Evolutionary conservation across 257 asterid genomes (phyloP), one percentile per base, ranked within the genome.

Genomic region (Nicotiana attenuata): DNA sequence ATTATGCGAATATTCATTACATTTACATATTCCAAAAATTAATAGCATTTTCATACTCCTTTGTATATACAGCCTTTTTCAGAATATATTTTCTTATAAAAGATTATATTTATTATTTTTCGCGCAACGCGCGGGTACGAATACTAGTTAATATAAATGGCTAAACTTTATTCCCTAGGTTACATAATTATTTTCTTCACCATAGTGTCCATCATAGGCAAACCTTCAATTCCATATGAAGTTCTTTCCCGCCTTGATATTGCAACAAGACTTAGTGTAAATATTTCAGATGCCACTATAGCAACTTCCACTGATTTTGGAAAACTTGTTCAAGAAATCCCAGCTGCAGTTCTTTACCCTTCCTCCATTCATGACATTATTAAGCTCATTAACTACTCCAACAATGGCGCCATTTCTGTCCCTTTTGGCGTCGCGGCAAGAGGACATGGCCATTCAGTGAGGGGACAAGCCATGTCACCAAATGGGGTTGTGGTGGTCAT

Each of bases 401-500:
- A 75, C 11, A 38, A 82, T 2, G n/a, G 65, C 29, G 7, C 38
- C 38, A 15, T 53, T 14, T 9, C 65, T 4, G 7, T 1, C 7
- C 81, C 85, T 28, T 76, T 76, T 19, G 53, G 29, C 16, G 24
- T 82, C 1, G 85, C 81, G 4, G 85, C 85, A 1, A 52, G 85
- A 29, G 85, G 85, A 19, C 66, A 45, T 50, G 85, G 81, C 76
- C 85, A 82, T 52, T 75, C 85, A 3, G 67, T 63, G 26, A 61
- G 85, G 16, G 85, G 81, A 17, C 85, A 82, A 13, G 81, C 85
- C 85, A 82, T 29, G 81, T 77, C 81, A 2, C 20, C 2, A 26
- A 64, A 75, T 19, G 85, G 85, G 33, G 93, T 90, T 33, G 98
- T 93, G 80, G 88, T 92, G 81, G 89, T 91, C 22, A 93, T 93